Evolutionary conservation across 2,329 filamentous ascomycete species (phyloP).

Genomic region (Lomentospora prolificans): DNA sequence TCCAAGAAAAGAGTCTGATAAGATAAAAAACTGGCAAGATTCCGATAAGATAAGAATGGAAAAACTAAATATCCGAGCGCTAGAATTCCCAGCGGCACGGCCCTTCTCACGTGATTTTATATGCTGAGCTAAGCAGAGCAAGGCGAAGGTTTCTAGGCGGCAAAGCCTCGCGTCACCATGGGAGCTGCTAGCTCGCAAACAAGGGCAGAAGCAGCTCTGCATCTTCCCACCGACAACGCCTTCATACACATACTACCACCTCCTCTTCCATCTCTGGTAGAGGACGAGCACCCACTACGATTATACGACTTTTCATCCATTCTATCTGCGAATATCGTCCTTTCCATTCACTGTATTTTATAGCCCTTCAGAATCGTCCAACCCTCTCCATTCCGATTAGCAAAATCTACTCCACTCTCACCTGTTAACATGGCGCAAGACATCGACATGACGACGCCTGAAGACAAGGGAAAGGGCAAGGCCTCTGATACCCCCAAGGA

Average conservation of each 20-base stretch:
- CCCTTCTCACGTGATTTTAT: background rate
- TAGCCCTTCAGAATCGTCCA: conserved; percentile 9
- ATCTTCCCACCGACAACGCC: conserved; percentile 8
- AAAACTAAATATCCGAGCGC: background rate
- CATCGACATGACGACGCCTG: conserved; percentile 71
- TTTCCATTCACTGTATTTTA: conserved; percentile 2
- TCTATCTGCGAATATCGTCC: background rate
- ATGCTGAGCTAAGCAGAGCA: conserved; percentile 6
- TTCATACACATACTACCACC: conserved; percentile 1
- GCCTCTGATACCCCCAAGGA: conserved; percentile 62
- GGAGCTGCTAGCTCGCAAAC: conserved; percentile 10
- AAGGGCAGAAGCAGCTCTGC: conserved; percentile 1
- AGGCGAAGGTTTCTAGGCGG: conserved; percentile 18
- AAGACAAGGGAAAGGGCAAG: conserved; percentile 96
- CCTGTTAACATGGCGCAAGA: conserved; percentile 76
- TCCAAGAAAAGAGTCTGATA: conserved; percentile 1
- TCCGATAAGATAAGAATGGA: conserved; percentile 6
- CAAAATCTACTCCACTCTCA: conserved; percentile 14
- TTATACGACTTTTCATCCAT: background rate
- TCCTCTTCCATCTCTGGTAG: background rate
- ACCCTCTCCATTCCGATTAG: conserved; percentile 19
- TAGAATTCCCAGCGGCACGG: background rate
- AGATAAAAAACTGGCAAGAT: conserved; percentile 1
- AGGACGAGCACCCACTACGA: background rate
- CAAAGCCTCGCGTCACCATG: conserved; percentile 26